phyloP scores from a whole-genome alignment of 2,329 filamentous ascomycete genomes.

The Alternaria triticina region DNA sequence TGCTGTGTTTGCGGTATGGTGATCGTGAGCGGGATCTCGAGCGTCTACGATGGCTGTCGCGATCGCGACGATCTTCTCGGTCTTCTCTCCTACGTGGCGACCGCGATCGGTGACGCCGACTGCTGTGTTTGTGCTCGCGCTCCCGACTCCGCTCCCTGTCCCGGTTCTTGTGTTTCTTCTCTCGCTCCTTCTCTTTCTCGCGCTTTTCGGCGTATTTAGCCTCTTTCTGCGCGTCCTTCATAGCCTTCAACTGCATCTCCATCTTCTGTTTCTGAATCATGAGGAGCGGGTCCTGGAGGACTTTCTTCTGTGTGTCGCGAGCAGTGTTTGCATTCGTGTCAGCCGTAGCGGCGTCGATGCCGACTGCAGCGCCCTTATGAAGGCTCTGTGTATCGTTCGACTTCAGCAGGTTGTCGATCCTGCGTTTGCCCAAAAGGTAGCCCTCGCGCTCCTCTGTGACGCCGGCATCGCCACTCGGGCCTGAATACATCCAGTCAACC shows the following conservation, averaged over 20 bases:
- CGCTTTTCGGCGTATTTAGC: constrained; percentile 46
- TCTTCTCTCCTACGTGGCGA: constrained; percentile 43
- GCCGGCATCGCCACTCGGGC: constrained; percentile 73
- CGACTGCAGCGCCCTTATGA: constrained; percentile 65
- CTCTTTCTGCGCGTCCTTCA: constrained; percentile 59
- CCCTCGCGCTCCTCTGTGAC: constrained; percentile 86
- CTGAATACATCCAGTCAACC: constrained; percentile 98
- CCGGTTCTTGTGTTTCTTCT: constrained; percentile 57
- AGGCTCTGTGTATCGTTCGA: constrained; percentile 72
- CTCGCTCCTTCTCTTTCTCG: constrained; percentile 45
- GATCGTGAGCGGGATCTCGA: constrained; percentile 26
- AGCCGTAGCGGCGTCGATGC: constrained; percentile 57
- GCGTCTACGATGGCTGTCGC: constrained; percentile 26
- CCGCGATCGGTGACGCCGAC: constrained; percentile 44
- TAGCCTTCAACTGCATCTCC: constrained; percentile 65
- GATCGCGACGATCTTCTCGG: constrained; percentile 20
- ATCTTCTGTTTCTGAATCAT: constrained; percentile 89
- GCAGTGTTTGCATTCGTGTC: constrained; percentile 69
- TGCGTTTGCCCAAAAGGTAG: constrained; percentile 88
- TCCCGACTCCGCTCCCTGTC: constrained; percentile 36
- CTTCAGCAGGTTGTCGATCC: constrained; percentile 86
- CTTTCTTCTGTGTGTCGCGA: constrained; percentile 82
- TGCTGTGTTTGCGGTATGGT: constrained; percentile 11
- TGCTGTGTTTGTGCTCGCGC: constrained; percentile 28
- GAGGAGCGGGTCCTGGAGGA: constrained; percentile 87